Evolutionary conservation across 768 basidiomycete species (phyloP).

Genomic region (Lactifluus pinguis): DNA sequence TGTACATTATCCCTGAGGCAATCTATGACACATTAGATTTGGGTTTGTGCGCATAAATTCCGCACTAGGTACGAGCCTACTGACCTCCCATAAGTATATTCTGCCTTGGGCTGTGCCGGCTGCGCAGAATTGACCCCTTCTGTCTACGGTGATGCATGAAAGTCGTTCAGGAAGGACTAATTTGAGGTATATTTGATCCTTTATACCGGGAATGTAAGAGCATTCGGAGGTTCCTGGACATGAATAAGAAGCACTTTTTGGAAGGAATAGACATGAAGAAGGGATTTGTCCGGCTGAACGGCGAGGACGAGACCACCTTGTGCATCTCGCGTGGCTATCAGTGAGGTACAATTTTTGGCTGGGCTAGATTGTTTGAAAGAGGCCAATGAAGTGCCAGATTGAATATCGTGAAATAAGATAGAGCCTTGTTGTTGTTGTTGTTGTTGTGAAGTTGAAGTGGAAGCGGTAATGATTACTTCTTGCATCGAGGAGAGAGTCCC

Average conservation of each 20-base stretch:
- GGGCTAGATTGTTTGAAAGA: constrained; percentile 84
- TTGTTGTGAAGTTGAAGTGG: constrained; percentile 30
- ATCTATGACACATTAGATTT: constrained; percentile 40
- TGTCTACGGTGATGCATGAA: constrained; percentile 68
- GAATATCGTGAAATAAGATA: constrained; percentile 73
- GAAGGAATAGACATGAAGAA: constrained; percentile 86
- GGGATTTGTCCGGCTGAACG: constrained; percentile 79
- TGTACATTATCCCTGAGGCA: constrained; percentile 86
- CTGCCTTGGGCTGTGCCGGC: constrained; percentile 85
- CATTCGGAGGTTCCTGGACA: not conserved
- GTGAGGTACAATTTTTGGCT: constrained; percentile 52
- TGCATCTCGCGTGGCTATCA: constrained; percentile 56
- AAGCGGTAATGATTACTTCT: constrained; percentile 59
- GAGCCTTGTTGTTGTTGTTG: constrained; percentile 47
- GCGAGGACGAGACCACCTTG: constrained; percentile 81
- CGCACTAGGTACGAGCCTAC: constrained; percentile 23
- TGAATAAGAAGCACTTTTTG: constrained; percentile 60
- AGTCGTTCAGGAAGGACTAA: constrained; percentile 87
- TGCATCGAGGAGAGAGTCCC: constrained; percentile 31
- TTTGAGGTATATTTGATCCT: constrained; percentile 88
- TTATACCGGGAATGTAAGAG: constrained; percentile 8
- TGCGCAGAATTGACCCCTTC: constrained; percentile 66
- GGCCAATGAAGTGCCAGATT: constrained; percentile 63
- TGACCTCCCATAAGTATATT: constrained; percentile 93
- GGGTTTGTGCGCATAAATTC: not conserved